A percentile compares a stretch with the other conserved stretches of the same genome.
phyloP scores from a whole-genome alignment of 2,329 filamentous ascomycete genomes.

The Coleophoma crateriformis region DNA sequence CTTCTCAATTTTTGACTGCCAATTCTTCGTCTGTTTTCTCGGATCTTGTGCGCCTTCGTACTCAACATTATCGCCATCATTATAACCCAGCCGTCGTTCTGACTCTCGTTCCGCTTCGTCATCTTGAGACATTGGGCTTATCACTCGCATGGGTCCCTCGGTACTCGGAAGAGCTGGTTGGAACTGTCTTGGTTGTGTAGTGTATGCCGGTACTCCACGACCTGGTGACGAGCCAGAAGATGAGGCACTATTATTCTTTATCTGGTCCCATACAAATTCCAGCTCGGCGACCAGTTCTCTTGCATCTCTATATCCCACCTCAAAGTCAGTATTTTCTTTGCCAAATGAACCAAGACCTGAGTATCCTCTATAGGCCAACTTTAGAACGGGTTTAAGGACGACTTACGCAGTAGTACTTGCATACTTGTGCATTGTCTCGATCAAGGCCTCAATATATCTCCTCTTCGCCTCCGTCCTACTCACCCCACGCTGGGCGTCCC shows the following conservation, averaged over 20 bases:
- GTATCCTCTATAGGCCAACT: too few species aligned
- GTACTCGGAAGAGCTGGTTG: conserved; percentile 41
- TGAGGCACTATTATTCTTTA: conserved; percentile 76
- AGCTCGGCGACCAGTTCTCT: conserved; percentile 85
- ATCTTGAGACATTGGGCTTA: conserved; percentile 82
- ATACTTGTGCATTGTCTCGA: conserved; percentile 95
- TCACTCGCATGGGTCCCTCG: conserved; percentile 58
- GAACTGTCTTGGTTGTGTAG: conserved; percentile 32
- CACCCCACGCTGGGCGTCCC: conserved; percentile 81
- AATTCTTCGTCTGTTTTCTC: conserved; percentile 47
- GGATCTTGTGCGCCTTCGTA: conserved; percentile 33
- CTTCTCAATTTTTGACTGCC: conserved; percentile 78
- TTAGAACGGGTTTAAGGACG: neutral
- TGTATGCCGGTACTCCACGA: conserved; percentile 20
- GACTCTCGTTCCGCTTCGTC: conserved; percentile 59
- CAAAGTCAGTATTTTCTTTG: conserved; percentile 2
- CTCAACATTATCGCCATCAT: conserved; percentile 36
- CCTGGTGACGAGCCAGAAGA: conserved; percentile 54
- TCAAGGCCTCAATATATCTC: conserved; percentile 86
- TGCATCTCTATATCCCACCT: conserved; percentile 56
- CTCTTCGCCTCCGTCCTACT: conserved; percentile 89
- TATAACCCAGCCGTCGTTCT: conserved; percentile 33
- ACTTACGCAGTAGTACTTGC: conserved; percentile 73
- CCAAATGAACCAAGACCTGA: too few species aligned
- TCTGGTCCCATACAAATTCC: conserved; percentile 99